These are phyloP conservation scores for Onygenales sp. DNA, from an alignment of 2,329 filamentous ascomycete species.

Conservation along the genomic window DNA sequence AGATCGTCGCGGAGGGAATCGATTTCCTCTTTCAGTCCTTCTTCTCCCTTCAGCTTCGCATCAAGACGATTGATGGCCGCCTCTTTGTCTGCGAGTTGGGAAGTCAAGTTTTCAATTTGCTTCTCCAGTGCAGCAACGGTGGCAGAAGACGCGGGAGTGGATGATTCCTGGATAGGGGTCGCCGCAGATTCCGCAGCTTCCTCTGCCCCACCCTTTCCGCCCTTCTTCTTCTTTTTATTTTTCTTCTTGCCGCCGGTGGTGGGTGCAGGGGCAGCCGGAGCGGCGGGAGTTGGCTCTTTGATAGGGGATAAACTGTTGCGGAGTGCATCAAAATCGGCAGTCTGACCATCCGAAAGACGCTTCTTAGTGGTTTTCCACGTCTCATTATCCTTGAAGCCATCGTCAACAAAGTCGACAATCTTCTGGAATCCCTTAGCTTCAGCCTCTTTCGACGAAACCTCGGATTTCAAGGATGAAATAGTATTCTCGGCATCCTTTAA, in stretches of 20 bases:
- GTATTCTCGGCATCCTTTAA: constrained; percentile 44
- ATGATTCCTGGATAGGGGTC: constrained; percentile 16
- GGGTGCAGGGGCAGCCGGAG: constrained; percentile 13
- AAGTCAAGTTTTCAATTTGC: constrained; percentile 25
- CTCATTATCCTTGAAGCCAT: constrained; percentile 22
- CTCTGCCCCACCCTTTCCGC: constrained; percentile 42
- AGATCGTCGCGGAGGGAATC: constrained; percentile 74
- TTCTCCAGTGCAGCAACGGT: constrained; percentile 20
- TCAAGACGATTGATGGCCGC: constrained; percentile 62
- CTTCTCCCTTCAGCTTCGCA: constrained; percentile 63
- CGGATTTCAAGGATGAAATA: constrained; percentile 35
- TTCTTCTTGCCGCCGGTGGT: constrained; percentile 58
- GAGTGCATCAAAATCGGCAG: constrained; percentile 26
- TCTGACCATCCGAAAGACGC: constrained; percentile 21
- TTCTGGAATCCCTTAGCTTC: constrained; percentile 23
- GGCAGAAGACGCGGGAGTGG: neutral
- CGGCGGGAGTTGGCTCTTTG: constrained; percentile 11
- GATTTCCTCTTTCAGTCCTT: constrained; percentile 74
- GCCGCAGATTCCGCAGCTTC: constrained; percentile 22
- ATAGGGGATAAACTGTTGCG: constrained; percentile 20
- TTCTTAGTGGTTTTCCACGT: constrained; percentile 28
- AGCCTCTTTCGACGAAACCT: constrained; percentile 31
- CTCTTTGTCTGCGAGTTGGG: constrained; percentile 49
- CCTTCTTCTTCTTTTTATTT: constrained; percentile 85
- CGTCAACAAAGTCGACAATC: constrained; percentile 33